Base-by-base conservation (phyloP, 257 asterid species). In the Rubia yunnanensis region DNA sequence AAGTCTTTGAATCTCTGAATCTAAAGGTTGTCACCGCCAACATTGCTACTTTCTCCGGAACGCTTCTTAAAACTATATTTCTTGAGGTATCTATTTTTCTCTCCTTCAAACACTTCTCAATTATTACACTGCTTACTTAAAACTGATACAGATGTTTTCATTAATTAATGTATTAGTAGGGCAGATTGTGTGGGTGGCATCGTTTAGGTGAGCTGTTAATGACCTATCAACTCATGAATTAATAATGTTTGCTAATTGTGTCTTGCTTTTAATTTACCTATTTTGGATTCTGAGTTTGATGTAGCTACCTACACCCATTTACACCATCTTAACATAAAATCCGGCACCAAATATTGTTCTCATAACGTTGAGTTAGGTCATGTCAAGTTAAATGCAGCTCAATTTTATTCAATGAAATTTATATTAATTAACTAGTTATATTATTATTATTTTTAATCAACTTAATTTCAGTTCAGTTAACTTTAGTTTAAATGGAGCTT, bases 21-120 rank as follows among this genome's bases (percentile, higher is more conserved):
- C 89, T 91, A 82, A 88, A 84, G 72, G 73, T 91, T 71, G 81
- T 88, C 44, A 82, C 94, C 3, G 86, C 96, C 18, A 86, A 67
- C 65, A 83, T 91, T 70, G 77, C 90, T 60, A 78, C 95, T 38
- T 78, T 81, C 62, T 80, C 92, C 20, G 98, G 85, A 7, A 83
- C 67, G 74, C 83, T 91, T 70, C 59, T 84, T 36, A 86, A 79
- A 77, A 91, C 96, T 18, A 78, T 84, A 14, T 88, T 91, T 72
- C 55, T 91, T 34, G 85, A 91, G 98, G 98, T 91, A 46, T 11
- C 13, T 22, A 5, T 50, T 18, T n/a, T 7, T 49, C 26, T 20
- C 4, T 3, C 39, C 39, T 35, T 35, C 39, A 35, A 35, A 35
- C 39, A 3, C 9, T 4, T 10, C 13, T 39, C 48, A 39, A 39